These are phyloP conservation scores for Mycosphaerelloides madeirae DNA, from an alignment of 2,329 filamentous ascomycete genomes.

Conservation along the genomic window DNA sequence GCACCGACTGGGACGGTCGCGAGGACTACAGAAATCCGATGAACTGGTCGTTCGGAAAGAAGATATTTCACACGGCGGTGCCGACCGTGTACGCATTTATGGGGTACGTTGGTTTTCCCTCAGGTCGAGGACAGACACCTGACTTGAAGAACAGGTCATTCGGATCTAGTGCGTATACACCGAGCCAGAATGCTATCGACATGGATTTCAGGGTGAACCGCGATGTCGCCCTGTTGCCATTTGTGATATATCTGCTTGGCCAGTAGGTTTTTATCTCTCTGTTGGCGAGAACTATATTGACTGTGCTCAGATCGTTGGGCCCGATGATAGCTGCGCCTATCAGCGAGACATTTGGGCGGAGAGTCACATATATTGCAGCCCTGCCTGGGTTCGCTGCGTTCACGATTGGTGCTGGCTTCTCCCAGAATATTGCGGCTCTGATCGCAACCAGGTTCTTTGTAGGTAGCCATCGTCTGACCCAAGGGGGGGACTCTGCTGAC, in stretches of 20 bases:
- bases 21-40: conserved; percentile 16
- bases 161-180: conserved; percentile 16
- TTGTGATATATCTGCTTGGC: conserved; percentile 57
- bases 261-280: conserved; percentile 11
- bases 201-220: conserved; percentile 50
- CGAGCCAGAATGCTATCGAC: conserved; percentile 38
- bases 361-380: conserved; percentile 47
- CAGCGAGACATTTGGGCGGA: conserved; percentile 54
- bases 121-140: not conserved
- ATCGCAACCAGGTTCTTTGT: conserved; percentile 60
- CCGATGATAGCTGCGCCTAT: conserved; percentile 54
- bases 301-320: conserved; percentile 46
- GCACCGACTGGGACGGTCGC: conserved; percentile 13
- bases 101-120: not conserved
- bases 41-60: conserved; percentile 16
- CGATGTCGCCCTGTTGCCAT: conserved; percentile 53
- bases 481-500: too few species aligned
- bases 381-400: conserved; percentile 51
- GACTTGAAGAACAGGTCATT: conserved; percentile 26
- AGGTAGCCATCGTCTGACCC: too few species aligned
- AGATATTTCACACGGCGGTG: conserved; percentile 1
- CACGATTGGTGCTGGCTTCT: conserved; percentile 51
- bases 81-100: conserved; percentile 14
- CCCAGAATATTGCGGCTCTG: conserved; percentile 47
- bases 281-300: too few species aligned